Evolutionary conservation across 805 yeast species (phyloP).

Genomic region (Isabelozyma gotoi): DNA sequence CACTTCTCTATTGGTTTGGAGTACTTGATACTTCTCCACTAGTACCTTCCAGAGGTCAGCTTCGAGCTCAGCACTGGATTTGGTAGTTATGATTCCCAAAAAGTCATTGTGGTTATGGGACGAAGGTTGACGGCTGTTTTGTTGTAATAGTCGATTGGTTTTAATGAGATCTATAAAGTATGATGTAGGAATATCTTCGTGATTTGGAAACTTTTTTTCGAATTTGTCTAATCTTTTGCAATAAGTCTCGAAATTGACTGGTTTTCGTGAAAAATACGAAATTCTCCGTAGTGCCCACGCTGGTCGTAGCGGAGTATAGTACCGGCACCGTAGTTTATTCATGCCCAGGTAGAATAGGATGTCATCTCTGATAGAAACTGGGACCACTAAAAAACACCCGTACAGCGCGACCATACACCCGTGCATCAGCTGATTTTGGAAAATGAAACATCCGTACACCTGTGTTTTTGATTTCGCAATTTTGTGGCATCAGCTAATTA

Average conservation of each 20-base stretch:
- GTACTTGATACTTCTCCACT: neutral
- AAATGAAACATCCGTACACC: neutral
- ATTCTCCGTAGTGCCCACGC: slow-evolving; percentile 1
- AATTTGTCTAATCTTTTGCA: slow-evolving; percentile 13
- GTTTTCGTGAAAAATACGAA: slow-evolving; percentile 14
- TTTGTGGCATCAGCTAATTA: too few relatives aligned
- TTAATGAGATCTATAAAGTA: slow-evolving; percentile 19
- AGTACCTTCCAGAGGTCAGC: slow-evolving; percentile 9
- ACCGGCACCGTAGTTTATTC: too few relatives aligned
- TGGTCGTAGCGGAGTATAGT: too few relatives aligned
- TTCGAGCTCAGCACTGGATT: slow-evolving; percentile 15
- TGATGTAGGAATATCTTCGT: neutral
- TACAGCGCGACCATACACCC: too few relatives aligned
- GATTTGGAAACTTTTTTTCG: slow-evolving; percentile 3
- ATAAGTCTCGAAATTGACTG: slow-evolving; percentile 27
- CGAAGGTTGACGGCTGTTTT: slow-evolving; percentile 1
- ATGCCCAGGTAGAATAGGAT: too few relatives aligned
- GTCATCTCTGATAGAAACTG: too few relatives aligned
- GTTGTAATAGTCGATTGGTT: slow-evolving; percentile 21
- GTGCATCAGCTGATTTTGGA: too few relatives aligned
- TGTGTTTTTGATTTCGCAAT: too few relatives aligned
- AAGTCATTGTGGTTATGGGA: slow-evolving; percentile 4
- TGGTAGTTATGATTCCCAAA: slow-evolving; percentile 11
- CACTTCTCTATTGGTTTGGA: slow-evolving; percentile 2
- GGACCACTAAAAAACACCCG: too few relatives aligned